A percentile compares a stretch with the other conserved stretches of the same genome.
Conservation (phyloP, 2,329 filamentous ascomycete species). For the Diaporthe ampelina region DNA sequence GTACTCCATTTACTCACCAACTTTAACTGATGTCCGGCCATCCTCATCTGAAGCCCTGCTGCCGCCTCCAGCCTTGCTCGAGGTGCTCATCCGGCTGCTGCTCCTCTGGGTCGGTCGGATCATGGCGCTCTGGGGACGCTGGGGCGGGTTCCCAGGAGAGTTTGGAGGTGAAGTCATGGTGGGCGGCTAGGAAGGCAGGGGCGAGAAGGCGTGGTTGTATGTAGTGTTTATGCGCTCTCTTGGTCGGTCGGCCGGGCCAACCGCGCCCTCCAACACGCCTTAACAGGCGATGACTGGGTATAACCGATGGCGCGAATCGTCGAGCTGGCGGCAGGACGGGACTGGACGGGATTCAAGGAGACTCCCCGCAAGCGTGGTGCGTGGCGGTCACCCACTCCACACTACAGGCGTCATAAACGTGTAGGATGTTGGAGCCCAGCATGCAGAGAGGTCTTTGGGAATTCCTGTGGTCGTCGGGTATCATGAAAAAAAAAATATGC, state of each 20-base stretch:
- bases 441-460: background rate
- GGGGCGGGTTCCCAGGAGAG: conserved; percentile 70
- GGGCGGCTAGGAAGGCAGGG: conserved; percentile 44
- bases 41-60: conserved; percentile 93
- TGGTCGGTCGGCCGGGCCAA: conserved; percentile 25
- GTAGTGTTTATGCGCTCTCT: conserved; percentile 32
- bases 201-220: conserved; percentile 15
- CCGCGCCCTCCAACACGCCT: conserved; percentile 25
- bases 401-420: conserved; percentile 37
- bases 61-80: conserved; percentile 79
- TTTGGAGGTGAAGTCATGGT: conserved; percentile 79
- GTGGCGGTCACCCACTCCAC: conserved; percentile 38
- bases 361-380: conserved; percentile 28
- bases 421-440: conserved; percentile 1
- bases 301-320: conserved; percentile 26
- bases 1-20: conserved; percentile 76
- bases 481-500: conserved; percentile 13
- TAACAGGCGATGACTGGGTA: conserved; percentile 24
- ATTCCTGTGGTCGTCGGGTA: conserved; percentile 22
- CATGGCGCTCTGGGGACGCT: conserved; percentile 86
- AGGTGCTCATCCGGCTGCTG: conserved; percentile 88
- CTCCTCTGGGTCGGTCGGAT: conserved; percentile 80
- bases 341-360: conserved; percentile 11
- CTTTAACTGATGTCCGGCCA: conserved; percentile 91
- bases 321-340: conserved; percentile 30